A percentile compares a stretch with the other conserved stretches of the same genome.
These are phyloP conservation scores for Fraxinus dipetala DNA, from an alignment of 305 asterid species.

Conservation along the genomic window DNA sequence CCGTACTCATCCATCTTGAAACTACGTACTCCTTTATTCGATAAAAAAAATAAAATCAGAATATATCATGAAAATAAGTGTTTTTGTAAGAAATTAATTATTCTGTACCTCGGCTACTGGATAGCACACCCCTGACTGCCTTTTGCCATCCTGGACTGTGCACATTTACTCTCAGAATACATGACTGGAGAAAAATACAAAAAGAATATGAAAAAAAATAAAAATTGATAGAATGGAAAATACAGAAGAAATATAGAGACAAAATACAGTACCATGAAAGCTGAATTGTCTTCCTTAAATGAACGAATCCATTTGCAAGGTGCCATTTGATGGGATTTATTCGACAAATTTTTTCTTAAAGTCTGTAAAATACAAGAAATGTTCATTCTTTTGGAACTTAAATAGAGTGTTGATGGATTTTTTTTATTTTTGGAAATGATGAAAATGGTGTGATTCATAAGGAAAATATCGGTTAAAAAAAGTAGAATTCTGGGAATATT, in stretches of 20 bases:
- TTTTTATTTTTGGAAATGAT: not conserved
- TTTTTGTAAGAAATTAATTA: not conserved
- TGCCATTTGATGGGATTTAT: not conserved
- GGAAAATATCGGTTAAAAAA: not conserved
- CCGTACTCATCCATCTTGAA: not conserved
- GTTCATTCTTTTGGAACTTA: not conserved
- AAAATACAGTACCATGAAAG: not conserved
- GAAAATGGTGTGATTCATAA: not conserved
- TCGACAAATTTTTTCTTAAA: too few relatives aligned
- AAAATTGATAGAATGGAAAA: not conserved
- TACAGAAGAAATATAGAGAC: not conserved
- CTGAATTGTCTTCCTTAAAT: not conserved
- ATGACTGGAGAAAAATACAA: not conserved
- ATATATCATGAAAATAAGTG: not conserved
- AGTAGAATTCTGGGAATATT: not conserved
- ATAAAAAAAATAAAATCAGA: not conserved
- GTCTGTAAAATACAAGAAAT: not conserved
- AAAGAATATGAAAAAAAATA: not conserved
- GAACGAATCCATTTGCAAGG: not conserved
- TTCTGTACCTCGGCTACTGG: not conserved
- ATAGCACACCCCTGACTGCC: not conserved
- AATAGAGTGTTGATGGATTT: not conserved
- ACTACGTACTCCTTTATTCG: not conserved
- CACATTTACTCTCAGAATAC: conserved; percentile 18
- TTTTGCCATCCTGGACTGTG: conserved; percentile 13